Base-by-base conservation (phyloP, 108 stramenopile genomes). In the Conticribra weissflogii region DNA sequence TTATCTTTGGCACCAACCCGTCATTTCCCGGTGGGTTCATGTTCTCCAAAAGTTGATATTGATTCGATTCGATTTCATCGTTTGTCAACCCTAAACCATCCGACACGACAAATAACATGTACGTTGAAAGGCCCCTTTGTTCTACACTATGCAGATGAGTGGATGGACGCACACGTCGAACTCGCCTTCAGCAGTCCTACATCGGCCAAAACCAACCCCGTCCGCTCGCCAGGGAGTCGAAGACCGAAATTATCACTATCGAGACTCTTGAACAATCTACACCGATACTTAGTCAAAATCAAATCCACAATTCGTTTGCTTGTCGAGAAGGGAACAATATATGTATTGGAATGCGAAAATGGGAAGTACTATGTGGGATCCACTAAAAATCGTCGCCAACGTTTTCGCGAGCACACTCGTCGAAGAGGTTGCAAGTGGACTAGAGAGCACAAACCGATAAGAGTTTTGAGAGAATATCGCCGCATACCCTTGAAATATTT, bases 341-440 rank as follows among this genome's bases (percentile, higher is more conserved):
- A 88, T 71, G 83, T 88, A 0, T 66, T 88, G 41, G 83, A 88
- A 71, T 83, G 81, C 33, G 72, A 81, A 24, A 44, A 83, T 67
- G 82, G 72, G 16, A 86, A 85, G 33, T 88, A 88, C 41, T 88
- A 88, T 60, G 82, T 88, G 0, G 88, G 88, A n/a, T 84, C 79
- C 23, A 88, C 88, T 16, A 56, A 54, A 19, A 71, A 88, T 73
- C 67, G 72, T 2, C 69, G 79, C 31, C 78, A 62, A 23, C 78
- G 88, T 21, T 66, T 76, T 21, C 44, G 54, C 17, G 59, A 88
- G 70, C 88, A 88, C 52, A 51, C 71, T n/a, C 23, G 47, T 18
- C 72, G 77, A 18, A 71, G 83, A 12, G 88, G 88, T 14, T 78
- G 79, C 50, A 60, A 62, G 49, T 88, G 88, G 88, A 88, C 88